These are phyloP conservation scores for Cladobotryum protrusum DNA, from an alignment of 2,329 filamentous ascomycete species.

Conservation along the genomic window DNA sequence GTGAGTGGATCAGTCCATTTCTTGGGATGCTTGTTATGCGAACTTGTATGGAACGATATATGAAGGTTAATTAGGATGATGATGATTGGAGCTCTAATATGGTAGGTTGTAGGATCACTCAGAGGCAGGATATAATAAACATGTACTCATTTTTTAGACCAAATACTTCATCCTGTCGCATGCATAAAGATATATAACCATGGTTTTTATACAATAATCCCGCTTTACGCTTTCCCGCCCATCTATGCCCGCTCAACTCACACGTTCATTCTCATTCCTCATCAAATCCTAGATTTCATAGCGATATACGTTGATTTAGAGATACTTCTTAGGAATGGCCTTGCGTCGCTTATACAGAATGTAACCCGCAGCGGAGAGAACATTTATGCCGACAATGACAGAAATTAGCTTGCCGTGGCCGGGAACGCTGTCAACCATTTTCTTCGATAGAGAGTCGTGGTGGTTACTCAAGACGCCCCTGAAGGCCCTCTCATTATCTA, in stretches of 20 bases:
- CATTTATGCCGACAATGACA: slow-evolving; percentile 68
- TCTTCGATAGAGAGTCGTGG: slow-evolving; percentile 42
- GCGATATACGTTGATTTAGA: slow-evolving; percentile 42
- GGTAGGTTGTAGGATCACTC: too few species aligned
- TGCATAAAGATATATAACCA: neutral
- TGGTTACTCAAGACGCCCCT: slow-evolving; percentile 47
- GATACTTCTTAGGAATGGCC: slow-evolving; percentile 82
- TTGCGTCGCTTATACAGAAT: slow-evolving; percentile 74
- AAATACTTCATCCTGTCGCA: neutral
- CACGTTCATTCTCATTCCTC: too few species aligned
- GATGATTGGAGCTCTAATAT: too few species aligned
- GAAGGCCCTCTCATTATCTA: slow-evolving; percentile 46
- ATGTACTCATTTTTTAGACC: neutral
- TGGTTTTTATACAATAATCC: neutral
- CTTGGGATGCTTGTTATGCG: neutral
- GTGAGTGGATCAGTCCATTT: neutral
- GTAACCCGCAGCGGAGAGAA: slow-evolving; percentile 63
- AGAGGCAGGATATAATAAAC: neutral
- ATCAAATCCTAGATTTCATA: neutral
- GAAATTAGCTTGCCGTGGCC: slow-evolving; percentile 54
- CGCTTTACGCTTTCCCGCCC: neutral
- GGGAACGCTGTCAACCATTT: slow-evolving; percentile 42
- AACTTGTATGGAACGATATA: neutral
- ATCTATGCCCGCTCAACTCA: neutral
- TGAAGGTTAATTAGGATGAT: neutral